Conservation (phyloP, 2,329 filamentous ascomycete species). For the Rutstroemia sp. region DNA sequence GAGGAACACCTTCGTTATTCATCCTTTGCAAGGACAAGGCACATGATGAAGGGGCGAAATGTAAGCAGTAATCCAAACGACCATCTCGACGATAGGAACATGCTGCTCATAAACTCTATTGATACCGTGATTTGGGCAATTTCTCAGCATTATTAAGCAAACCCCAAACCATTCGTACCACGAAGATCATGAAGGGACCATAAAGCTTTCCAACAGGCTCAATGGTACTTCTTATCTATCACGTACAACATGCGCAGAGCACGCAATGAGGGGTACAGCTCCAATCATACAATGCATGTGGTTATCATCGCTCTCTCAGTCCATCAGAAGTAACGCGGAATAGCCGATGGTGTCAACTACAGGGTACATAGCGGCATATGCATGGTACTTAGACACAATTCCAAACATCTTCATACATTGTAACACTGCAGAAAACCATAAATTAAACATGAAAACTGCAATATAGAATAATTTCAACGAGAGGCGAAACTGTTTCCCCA, state of each 20-base stretch:
- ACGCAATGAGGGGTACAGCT: conserved; percentile 7
- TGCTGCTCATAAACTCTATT: no score
- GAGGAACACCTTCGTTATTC: no score
- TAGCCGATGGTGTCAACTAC: conserved; percentile 9
- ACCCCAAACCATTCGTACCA: no score
- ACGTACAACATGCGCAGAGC: conserved; percentile 5
- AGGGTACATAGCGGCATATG: conserved; percentile 9
- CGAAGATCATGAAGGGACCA: no score
- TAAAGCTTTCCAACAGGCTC: no score
- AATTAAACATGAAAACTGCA: not conserved
- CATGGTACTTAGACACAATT: not conserved
- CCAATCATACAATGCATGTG: not conserved
- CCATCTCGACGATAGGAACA: no score
- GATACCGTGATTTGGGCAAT: no score
- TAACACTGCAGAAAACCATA: not conserved
- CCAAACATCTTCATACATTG: not conserved
- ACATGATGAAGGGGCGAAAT: no score
- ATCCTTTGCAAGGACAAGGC: no score
- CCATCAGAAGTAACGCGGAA: not conserved
- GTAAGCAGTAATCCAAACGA: no score
- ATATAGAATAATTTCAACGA: not conserved
- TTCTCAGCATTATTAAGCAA: no score
- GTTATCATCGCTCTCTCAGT: no score
- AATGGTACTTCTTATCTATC: conserved; percentile 6
- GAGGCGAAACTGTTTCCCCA: not conserved